Conservation (phyloP, 2,329 filamentous ascomycete species). For the Gremmenia infestans region DNA sequence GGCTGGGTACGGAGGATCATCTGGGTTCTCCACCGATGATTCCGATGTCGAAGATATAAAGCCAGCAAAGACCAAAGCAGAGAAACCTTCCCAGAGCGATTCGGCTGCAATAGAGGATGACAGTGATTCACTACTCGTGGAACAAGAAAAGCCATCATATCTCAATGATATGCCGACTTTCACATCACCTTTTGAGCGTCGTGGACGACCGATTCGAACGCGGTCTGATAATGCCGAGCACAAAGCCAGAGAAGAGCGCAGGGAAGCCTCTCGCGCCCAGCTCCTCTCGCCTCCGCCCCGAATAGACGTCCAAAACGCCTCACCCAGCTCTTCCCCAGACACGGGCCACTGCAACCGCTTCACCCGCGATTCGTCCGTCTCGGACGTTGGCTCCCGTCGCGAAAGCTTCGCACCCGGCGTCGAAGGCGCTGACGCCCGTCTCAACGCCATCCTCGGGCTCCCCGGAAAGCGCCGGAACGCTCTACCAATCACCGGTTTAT, state of each 20-base stretch:
- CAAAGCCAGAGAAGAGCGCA: constrained; percentile 32
- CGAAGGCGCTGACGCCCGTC: constrained; percentile 26
- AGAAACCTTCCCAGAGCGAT: constrained; percentile 37
- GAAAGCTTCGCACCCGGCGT: constrained; percentile 21
- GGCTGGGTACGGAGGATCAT: constrained; percentile 35
- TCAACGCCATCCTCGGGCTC: constrained; percentile 32
- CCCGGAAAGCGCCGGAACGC: constrained; percentile 31
- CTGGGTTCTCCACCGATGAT: constrained; percentile 42
- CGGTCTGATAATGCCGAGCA: constrained; percentile 20
- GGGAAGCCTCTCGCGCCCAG: constrained; percentile 39
- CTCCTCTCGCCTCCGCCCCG: constrained; percentile 41
- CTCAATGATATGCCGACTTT: constrained; percentile 41
- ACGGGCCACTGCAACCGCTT: constrained; percentile 1
- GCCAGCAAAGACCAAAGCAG: constrained; percentile 32
- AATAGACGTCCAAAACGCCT: constrained; percentile 42
- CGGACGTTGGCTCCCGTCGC: constrained; percentile 24
- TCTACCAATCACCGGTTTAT: constrained; percentile 42
- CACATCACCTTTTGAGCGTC: constrained; percentile 40
- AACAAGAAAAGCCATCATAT: constrained; percentile 20
- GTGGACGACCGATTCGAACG: constrained; percentile 29
- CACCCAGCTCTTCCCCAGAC: constrained; percentile 28
- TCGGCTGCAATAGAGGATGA: constrained; percentile 15
- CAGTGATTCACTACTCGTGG: constrained; percentile 8
- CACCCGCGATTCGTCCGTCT: constrained; percentile 23
- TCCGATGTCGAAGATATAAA: constrained; percentile 43